phyloP scores from a whole-genome alignment of 495 filamentous ascomycete species.

The Neurospora africana region DNA sequence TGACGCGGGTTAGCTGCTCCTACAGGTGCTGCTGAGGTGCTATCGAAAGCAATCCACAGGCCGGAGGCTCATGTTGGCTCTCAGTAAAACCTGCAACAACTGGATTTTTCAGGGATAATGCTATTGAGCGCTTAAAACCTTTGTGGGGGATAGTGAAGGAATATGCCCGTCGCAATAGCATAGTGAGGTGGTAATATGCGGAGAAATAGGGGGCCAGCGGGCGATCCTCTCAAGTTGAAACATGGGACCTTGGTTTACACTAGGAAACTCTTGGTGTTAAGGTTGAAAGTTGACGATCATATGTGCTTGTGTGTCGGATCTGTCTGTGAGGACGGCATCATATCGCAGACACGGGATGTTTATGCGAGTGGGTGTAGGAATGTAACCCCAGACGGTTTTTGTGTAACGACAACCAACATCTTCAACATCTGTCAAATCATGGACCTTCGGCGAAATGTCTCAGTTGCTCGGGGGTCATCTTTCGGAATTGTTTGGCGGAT shows the following conservation, averaged over 20 bases:
- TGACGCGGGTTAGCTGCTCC: neutral
- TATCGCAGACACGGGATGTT: neutral
- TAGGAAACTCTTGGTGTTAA: neutral
- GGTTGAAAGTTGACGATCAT: neutral
- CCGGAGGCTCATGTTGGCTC: neutral
- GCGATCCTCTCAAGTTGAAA: neutral
- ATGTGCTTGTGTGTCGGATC: neutral
- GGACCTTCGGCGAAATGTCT: neutral
- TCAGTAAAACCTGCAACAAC: neutral
- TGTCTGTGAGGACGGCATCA: neutral
- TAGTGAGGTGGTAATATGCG: neutral
- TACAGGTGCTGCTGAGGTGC: neutral
- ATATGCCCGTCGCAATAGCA: neutral
- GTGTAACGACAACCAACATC: neutral
- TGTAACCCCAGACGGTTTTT: neutral
- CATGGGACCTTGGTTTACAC: neutral
- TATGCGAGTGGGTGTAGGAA: neutral
- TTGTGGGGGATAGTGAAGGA: neutral
- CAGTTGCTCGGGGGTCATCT: neutral
- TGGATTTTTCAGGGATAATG: neutral
- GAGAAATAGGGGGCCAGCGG: neutral
- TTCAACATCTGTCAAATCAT: neutral
- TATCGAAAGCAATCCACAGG: neutral
- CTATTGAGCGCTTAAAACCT: neutral
- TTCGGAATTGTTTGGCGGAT: neutral